Evolutionary conservation across 2,329 filamentous ascomycete genomes (phyloP).

Genomic region (Ampelomyces quisqualis): DNA sequence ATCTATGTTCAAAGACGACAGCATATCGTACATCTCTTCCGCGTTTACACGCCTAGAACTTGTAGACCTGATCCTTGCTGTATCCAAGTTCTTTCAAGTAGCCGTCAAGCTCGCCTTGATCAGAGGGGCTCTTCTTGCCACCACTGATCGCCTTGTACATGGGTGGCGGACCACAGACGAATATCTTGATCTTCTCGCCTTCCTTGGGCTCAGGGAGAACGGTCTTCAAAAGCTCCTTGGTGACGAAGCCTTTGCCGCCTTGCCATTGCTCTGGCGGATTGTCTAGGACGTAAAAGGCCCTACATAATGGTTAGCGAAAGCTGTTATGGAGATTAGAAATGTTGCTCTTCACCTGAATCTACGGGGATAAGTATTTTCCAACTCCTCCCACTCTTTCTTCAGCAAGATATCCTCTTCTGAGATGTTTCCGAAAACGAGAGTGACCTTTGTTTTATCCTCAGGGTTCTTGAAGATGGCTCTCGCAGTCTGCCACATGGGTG

Average conservation of each 20-base stretch:
- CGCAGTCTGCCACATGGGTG: conserved; percentile 94
- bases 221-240: conserved; percentile 90
- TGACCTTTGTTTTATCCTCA: conserved; percentile 95
- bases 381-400: conserved; percentile 76
- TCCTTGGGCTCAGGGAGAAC: conserved; percentile 90
- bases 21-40: conserved; percentile 26
- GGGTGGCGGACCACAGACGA: conserved; percentile 90
- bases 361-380: conserved; percentile 94
- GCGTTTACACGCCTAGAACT: conserved; percentile 49
- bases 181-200: conserved; percentile 85
- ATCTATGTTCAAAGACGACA: conserved; percentile 8
- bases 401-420: conserved; percentile 87
- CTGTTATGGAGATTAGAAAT: too few relatives aligned
- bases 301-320: too few relatives aligned
- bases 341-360: too few relatives aligned
- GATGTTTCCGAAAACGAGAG: conserved; percentile 89
- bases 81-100: conserved; percentile 83
- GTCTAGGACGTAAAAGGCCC: conserved; percentile 90
- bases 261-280: conserved; percentile 77
- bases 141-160: conserved; percentile 94
- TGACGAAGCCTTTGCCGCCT: conserved; percentile 77
- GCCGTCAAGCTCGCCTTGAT: conserved; percentile 88
- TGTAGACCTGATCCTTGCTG: conserved; percentile 88
- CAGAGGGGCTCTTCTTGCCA: conserved; percentile 82
- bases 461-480: conserved; percentile 95